Evolutionary conservation across 2,329 filamentous ascomycete genomes (phyloP).

Genomic region (Trichoderma atrobrunneum): DNA sequence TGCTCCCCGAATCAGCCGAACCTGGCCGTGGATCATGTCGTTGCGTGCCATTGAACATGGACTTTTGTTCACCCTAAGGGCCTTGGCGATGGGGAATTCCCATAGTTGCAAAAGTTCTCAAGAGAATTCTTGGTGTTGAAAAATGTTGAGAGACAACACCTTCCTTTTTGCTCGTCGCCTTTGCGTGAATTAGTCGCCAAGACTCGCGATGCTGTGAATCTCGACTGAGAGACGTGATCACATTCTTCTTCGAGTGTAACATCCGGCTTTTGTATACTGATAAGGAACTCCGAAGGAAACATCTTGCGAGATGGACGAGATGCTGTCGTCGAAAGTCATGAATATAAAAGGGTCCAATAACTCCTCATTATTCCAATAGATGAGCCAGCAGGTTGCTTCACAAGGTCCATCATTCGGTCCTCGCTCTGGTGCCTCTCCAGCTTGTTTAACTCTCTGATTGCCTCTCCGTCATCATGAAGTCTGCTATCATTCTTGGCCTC

Average conservation of each 20-base stretch:
- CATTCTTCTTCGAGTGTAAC: not conserved
- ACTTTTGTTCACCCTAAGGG: not conserved
- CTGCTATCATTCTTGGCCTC: constrained; percentile 34
- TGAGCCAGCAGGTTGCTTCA: not conserved
- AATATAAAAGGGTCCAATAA: not conserved
- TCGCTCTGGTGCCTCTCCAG: not conserved
- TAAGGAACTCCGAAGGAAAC: constrained; percentile 10
- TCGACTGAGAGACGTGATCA: not conserved
- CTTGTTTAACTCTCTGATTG: not conserved
- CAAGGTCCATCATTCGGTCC: not conserved
- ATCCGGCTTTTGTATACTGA: constrained; percentile 4
- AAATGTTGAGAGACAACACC: not conserved
- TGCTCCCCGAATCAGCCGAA: not conserved
- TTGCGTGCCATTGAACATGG: not conserved
- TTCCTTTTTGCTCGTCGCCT: constrained; percentile 6
- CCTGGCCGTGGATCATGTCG: not conserved
- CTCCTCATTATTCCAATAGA: not conserved
- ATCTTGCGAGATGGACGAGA: not conserved
- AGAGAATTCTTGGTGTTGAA: not conserved
- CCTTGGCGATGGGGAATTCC: not conserved
- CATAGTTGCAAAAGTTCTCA: constrained; percentile 7
- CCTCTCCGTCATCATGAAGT: constrained; percentile 30
- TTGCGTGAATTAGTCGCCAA: not conserved
- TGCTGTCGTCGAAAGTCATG: not conserved
- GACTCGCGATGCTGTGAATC: not conserved